A percentile compares a stretch with the other conserved stretches of the same genome.
Conservation (phyloP, 768 basidiomycete species). For the Pleurotus eryngii region DNA sequence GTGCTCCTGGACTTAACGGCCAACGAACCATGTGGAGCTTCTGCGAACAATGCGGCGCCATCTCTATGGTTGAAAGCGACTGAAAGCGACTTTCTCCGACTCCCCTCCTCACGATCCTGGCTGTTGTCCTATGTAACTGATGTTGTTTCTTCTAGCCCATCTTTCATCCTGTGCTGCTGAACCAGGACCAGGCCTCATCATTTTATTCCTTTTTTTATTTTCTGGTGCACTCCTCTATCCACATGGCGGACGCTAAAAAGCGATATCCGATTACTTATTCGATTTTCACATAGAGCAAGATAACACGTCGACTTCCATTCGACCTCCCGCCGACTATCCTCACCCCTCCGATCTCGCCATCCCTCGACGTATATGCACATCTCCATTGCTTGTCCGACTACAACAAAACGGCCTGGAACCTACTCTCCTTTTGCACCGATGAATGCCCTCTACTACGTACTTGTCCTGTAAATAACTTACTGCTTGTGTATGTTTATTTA, state of each 20-base stretch:
- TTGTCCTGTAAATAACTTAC: no score
- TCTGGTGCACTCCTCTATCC: neutral
- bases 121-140: neutral
- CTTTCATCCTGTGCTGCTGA: neutral
- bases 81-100: slow-evolving; percentile 22
- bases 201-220: neutral
- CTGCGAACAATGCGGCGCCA: slow-evolving; percentile 86
- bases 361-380: no score
- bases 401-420: no score
- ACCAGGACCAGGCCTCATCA: neutral
- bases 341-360: no score
- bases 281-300: no score
- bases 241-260: neutral
- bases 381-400: no score
- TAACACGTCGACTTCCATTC: no score
- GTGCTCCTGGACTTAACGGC: slow-evolving; percentile 65
- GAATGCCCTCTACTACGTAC: no score
- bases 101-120: neutral
- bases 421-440: no score
- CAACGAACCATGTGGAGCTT: slow-evolving; percentile 84
- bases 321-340: no score
- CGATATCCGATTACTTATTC: neutral
- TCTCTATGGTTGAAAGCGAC: slow-evolving; percentile 82
- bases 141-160: neutral
- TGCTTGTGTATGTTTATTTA: no score